Percentiles rank a stretch among this genome's conserved stretches.
Conservation (phyloP, 164 flowering plant species). For the Litsea cubeba region DNA sequence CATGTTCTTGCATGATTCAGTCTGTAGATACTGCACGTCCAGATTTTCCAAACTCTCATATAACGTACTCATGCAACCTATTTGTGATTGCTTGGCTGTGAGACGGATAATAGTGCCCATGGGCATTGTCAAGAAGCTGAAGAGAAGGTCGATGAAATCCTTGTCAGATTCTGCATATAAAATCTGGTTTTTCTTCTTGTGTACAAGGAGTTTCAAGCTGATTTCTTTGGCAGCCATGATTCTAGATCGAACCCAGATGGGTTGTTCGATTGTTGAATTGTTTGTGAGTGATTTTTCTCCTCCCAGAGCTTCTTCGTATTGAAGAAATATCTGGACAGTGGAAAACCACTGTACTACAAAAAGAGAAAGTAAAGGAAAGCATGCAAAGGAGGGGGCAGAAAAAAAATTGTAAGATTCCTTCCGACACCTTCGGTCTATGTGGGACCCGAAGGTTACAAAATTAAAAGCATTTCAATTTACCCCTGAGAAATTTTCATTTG, state of each 20-base stretch:
- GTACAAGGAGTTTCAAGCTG: constrained; percentile 13
- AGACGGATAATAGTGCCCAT: not conserved
- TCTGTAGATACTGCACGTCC: not conserved
- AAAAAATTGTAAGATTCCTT: too few species aligned
- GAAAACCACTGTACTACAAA: too few species aligned
- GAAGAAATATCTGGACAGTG: too few species aligned
- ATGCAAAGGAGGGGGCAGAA: too few species aligned
- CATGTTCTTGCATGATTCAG: not conserved
- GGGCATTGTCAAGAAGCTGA: constrained; percentile 14
- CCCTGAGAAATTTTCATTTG: too few species aligned
- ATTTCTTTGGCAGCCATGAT: constrained; percentile 3
- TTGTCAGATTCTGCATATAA: constrained; percentile 6
- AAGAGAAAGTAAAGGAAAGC: too few species aligned
- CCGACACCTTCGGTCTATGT: too few species aligned
- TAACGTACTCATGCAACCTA: constrained; percentile 2
- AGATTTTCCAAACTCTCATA: constrained; percentile 8
- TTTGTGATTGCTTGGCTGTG: not conserved
- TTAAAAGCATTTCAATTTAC: too few species aligned
- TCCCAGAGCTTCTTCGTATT: too few species aligned
- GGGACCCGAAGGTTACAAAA: too few species aligned
- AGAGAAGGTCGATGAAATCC: constrained; percentile 14
- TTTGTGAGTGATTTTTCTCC: too few species aligned
- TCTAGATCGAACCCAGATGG: not conserved
- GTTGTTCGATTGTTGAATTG: too few species aligned
- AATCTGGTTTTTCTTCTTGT: constrained; percentile 8